These are phyloP conservation scores for Bathelium albidoporum DNA, from an alignment of 495 filamentous ascomycete species.

Conservation along the genomic window DNA sequence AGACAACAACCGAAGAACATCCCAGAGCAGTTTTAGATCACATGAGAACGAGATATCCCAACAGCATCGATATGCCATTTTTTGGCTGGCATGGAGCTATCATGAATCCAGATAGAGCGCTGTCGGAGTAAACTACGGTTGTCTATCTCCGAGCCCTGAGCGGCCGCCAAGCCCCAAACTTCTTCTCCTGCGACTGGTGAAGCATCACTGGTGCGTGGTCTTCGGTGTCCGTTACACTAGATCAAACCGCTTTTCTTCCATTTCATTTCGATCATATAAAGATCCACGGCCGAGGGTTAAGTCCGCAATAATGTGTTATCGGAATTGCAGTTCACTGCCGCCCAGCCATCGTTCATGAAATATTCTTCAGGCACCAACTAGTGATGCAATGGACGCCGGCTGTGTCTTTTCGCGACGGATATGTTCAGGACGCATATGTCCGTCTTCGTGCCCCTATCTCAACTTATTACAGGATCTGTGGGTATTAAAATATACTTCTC, in stretches of 20 bases:
- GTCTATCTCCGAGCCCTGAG: neutral
- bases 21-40: no score
- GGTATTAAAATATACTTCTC: neutral
- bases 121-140: neutral
- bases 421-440: neutral
- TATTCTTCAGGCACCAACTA: neutral
- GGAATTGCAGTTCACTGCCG: no score
- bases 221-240: no score
- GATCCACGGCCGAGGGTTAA: no score
- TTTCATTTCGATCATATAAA: no score
- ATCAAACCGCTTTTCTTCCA: neutral
- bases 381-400: neutral
- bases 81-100: no score
- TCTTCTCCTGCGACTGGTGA: neutral
- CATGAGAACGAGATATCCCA: no score
- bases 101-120: neutral
- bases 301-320: no score
- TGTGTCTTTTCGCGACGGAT: neutral
- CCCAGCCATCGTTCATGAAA: neutral
- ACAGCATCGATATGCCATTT: no score
- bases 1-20: no score
- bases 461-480: neutral
- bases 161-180: neutral
- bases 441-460: neutral
- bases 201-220: no score